Percentiles rank a stretch among this genome's conserved stretches.
phyloP scores from a whole-genome alignment of 2,329 filamentous ascomycete genomes.

The Stenocarpella maydis region DNA sequence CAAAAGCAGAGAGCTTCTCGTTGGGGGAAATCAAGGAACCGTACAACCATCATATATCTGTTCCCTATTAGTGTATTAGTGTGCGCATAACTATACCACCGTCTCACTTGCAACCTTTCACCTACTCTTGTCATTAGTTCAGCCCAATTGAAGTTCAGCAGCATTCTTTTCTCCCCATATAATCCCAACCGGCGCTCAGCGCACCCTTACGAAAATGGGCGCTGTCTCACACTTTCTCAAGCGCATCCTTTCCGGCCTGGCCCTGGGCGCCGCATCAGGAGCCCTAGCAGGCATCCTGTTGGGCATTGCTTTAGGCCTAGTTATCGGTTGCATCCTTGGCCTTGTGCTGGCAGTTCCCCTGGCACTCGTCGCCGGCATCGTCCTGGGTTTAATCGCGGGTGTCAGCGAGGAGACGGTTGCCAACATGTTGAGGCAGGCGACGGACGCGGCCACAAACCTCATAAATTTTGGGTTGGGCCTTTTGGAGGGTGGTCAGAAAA shows the following conservation, averaged over 20 bases:
- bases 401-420: conserved; percentile 22
- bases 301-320: conserved; percentile 14
- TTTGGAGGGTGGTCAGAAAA: conserved; percentile 6
- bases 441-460: neutral
- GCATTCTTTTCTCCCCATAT: neutral
- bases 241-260: conserved; percentile 25
- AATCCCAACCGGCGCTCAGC: neutral
- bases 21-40: conserved; percentile 3
- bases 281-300: conserved; percentile 12
- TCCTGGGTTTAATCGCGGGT: conserved; percentile 23
- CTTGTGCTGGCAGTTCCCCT: conserved; percentile 13
- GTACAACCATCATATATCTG: neutral
- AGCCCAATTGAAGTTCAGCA: no score
- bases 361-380: conserved; percentile 7
- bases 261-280: conserved; percentile 6
- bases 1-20: neutral
- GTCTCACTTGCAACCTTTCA: neutral
- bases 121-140: neutral
- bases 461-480: conserved; percentile 3
- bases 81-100: no score
- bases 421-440: neutral
- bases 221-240: conserved; percentile 25
- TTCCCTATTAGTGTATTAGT: no score
- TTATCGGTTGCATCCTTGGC: conserved; percentile 17
- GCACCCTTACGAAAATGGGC: neutral